phyloP scores from a whole-genome alignment of 169 alveolate species.

The Plasmodium coatneyi region DNA sequence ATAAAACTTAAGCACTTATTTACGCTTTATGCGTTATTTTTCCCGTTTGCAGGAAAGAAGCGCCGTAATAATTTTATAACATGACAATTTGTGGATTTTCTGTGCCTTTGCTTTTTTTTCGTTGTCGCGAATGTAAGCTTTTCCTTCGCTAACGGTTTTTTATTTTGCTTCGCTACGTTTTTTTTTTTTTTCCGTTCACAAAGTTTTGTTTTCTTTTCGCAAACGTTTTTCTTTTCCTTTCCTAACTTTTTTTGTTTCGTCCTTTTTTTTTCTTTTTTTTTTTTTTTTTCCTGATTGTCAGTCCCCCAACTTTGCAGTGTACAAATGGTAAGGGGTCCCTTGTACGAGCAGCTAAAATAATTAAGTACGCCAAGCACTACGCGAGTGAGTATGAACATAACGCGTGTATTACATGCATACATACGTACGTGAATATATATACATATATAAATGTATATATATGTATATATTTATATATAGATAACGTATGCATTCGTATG shows the following conservation, averaged over 20 bases:
- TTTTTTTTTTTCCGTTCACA: neutral
- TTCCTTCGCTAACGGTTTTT: neutral
- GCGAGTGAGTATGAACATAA: neutral
- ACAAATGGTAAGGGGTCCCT: neutral
- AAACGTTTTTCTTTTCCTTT: neutral
- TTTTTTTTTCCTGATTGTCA: neutral
- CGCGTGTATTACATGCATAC: neutral
- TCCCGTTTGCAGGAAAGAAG: neutral
- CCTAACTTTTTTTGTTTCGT: neutral
- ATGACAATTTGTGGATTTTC: neutral
- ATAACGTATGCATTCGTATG: neutral
- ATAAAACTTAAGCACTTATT: neutral
- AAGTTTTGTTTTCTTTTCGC: neutral
- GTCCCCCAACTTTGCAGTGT: neutral
- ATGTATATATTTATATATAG: too few species aligned
- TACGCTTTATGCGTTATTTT: neutral
- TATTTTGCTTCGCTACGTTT: neutral
- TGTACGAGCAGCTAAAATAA: neutral
- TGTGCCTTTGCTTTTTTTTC: neutral
- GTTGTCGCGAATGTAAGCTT: neutral
- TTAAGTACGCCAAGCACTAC: neutral
- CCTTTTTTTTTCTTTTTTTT: neutral
- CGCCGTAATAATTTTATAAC: neutral
- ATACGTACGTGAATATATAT: neutral
- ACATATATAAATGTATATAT: neutral